Conservation (phyloP, 495 filamentous ascomycete species). For the Talaromyces thailandensis region DNA sequence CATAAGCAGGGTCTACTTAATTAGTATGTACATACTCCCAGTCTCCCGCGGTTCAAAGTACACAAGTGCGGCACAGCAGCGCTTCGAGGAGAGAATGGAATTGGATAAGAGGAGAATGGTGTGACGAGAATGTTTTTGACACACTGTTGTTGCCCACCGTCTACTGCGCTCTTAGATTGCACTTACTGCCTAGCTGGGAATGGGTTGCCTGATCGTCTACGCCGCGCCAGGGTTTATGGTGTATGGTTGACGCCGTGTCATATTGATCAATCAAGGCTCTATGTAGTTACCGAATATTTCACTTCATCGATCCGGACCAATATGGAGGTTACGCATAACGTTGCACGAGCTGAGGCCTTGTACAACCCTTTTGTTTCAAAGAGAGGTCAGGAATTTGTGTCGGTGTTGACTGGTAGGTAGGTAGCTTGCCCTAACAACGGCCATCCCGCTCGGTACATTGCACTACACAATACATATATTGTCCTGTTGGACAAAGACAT, state of each 20-base stretch:
- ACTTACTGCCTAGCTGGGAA: not conserved
- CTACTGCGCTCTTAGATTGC: not conserved
- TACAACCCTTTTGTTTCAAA: not conserved
- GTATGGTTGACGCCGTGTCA: not conserved
- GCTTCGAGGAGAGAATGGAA: not conserved
- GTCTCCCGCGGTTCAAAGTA: too few species aligned
- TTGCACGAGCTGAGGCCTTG: not conserved
- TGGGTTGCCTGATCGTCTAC: not conserved
- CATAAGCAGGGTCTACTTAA: too few species aligned
- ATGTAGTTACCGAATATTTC: not conserved
- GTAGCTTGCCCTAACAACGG: not conserved
- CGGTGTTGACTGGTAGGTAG: not conserved
- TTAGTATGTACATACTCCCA: too few species aligned
- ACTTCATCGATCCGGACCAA: not conserved
- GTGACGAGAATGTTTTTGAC: not conserved
- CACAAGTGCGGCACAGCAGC: slow-evolving; percentile 2
- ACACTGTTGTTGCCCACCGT: not conserved
- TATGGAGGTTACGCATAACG: not conserved
- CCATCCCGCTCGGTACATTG: not conserved
- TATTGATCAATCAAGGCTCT: not conserved
- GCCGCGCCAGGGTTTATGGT: not conserved
- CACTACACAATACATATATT: not conserved
- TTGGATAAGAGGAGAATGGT: too few species aligned
- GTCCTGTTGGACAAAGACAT: not conserved
- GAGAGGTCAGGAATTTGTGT: not conserved